Evolutionary conservation across 768 basidiomycete genomes (phyloP).

Genomic region (Crepidotus variabilis): DNA sequence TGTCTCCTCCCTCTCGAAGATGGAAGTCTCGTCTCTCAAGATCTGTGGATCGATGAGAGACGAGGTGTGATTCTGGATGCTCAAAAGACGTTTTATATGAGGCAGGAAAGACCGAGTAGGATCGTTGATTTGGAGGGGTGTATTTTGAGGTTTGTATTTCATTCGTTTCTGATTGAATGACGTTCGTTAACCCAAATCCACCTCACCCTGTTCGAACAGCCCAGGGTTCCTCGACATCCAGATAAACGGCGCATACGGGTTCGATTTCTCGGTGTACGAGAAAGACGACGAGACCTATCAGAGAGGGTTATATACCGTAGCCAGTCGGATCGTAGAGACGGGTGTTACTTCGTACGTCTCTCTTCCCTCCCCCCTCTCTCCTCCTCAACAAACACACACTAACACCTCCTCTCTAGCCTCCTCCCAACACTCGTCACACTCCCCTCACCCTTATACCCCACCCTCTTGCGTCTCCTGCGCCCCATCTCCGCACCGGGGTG

Average conservation of each 20-base stretch:
- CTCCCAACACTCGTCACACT: no score
- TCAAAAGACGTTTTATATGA: slow-evolving; percentile 67
- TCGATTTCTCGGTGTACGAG: slow-evolving; percentile 84
- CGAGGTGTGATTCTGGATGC: slow-evolving; percentile 74
- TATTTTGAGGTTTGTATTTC: slow-evolving; percentile 65
- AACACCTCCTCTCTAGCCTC: slow-evolving; percentile 3
- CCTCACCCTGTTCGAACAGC: no score
- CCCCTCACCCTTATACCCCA: slow-evolving; percentile 55
- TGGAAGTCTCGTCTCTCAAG: slow-evolving; percentile 67
- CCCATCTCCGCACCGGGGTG: slow-evolving; percentile 62
- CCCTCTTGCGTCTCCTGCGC: slow-evolving; percentile 60
- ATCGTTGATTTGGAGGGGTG: slow-evolving; percentile 71
- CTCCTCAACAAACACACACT: neutral
- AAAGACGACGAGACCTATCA: slow-evolving; percentile 66
- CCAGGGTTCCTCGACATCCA: slow-evolving; percentile 88
- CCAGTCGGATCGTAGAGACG: slow-evolving; percentile 77
- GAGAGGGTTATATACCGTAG: slow-evolving; percentile 63
- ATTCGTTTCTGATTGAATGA: no score
- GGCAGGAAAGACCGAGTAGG: slow-evolving; percentile 55
- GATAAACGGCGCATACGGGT: slow-evolving; percentile 86
- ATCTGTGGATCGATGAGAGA: slow-evolving; percentile 78
- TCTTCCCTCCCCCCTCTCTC: neutral
- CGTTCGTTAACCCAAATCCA: no score
- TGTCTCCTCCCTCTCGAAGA: slow-evolving; percentile 79
- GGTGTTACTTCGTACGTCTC: slow-evolving; percentile 79